Base-by-base conservation (phyloP, 2,329 filamentous ascomycete genomes). In the Cladosporium sp. region DNA sequence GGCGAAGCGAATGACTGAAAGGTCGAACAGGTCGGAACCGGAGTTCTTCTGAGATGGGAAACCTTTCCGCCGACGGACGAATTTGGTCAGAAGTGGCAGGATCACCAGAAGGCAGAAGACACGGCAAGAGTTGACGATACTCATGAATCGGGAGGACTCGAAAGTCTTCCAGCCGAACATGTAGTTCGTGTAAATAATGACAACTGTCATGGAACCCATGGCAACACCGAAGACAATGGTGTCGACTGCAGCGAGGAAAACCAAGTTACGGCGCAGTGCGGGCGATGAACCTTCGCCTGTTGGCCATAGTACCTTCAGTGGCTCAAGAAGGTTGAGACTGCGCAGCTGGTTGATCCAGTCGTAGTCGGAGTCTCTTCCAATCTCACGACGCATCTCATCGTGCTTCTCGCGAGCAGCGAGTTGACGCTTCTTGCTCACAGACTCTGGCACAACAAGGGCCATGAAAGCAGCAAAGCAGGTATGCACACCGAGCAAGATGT, bases 161-260 rank as follows among this genome's bases (percentile, higher is more conserved):
- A 90, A 80, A 37, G 86, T 91, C 48, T 84, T 83, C 94, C 94
- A 97, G 55, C 82, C 79, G 69, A 96, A 97, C 65, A 85, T 82
- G 66, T 83, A 88, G 63, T 90, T 87, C 22, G 85, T 85, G 74
- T 97, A 99, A 56, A 96, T 83, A 56, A 97, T 80, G 19, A 94
- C 80, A 35, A 97, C 86, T n/a, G 87, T 84, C 60, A 90, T 85
- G 0, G 86, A 83, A 48, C 92, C 90, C 80, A 97, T 89, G 7
- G 87, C 86, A 0, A 91, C 83, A 20, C 90, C 88, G 60, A 97
- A 88, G 63, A 95, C 83, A 62, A 90, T 84, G 24, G 88, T 89
- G 69, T 97, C 94, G 56, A 92, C 86, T 5, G 85, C 78, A 2
- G 91, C 89, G 8, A 99, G 80, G 0, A 93, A 75, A 3, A 96